phyloP scores from a whole-genome alignment of 2,329 filamentous ascomycete species.

The Aspergillus fumigatus region DNA sequence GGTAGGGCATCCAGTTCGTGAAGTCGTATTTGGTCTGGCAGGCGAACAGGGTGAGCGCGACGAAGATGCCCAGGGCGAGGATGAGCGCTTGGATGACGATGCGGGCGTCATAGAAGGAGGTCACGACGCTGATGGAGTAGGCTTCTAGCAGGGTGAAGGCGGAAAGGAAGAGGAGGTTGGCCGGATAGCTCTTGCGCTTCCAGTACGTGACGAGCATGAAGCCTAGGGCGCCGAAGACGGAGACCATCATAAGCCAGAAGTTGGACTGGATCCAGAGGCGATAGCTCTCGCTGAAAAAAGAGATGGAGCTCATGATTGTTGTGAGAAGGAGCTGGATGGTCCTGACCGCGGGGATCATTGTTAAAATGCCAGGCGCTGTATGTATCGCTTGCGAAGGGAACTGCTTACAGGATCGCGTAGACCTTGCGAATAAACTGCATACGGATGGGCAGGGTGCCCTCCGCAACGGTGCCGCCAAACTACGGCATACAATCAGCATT shows the following conservation, averaged over 20 bases:
- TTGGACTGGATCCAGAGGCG: constrained; percentile 82
- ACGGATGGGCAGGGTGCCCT: constrained; percentile 90
- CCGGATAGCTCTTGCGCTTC: constrained; percentile 94
- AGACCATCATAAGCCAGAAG: constrained; percentile 78
- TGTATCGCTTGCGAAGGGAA: not conserved
- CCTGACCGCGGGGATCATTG: constrained; percentile 27
- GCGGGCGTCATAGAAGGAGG: constrained; percentile 77
- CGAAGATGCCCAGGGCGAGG: constrained; percentile 68
- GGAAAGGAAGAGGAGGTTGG: constrained; percentile 86
- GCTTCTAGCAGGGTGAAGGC: constrained; percentile 90
- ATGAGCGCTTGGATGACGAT: constrained; percentile 88
- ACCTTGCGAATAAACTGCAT: constrained; percentile 98
- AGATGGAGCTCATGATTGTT: constrained; percentile 71
- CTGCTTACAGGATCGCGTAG: constrained; percentile 77
- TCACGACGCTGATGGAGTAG: constrained; percentile 87
- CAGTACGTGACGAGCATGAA: constrained; percentile 88
- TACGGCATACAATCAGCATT: constrained; percentile 32
- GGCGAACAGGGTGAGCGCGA: constrained; percentile 70
- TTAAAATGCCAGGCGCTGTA: not conserved
- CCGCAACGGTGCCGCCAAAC: constrained; percentile 90
- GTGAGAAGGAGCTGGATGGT: constrained; percentile 91
- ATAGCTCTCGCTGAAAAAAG: constrained; percentile 78
- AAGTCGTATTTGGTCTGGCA: constrained; percentile 99
- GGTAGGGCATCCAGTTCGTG: constrained; percentile 92
- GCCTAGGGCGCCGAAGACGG: constrained; percentile 75